Evolutionary conservation across 2,329 filamentous ascomycete species (phyloP).

Genomic region (Phialophora chinensis): DNA sequence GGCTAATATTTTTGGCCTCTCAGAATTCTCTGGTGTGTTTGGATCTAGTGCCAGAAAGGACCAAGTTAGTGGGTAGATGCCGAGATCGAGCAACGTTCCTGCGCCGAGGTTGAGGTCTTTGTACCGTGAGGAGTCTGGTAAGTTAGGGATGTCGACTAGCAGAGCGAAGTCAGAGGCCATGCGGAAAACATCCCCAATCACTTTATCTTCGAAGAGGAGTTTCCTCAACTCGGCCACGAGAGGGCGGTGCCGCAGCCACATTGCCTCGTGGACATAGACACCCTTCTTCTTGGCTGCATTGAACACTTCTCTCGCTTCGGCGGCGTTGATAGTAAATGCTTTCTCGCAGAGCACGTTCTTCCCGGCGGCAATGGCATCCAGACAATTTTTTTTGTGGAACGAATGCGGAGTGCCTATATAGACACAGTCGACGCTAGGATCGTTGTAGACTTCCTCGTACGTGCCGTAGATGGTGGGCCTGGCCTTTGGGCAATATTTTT

Average conservation of each 20-base stretch:
- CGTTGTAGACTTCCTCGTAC: slow-evolving; percentile 36
- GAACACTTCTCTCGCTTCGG: slow-evolving; percentile 74
- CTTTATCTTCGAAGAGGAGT: slow-evolving; percentile 56
- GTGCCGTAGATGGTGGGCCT: slow-evolving; percentile 27
- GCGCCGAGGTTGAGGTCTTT: slow-evolving; percentile 82
- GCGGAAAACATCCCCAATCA: slow-evolving; percentile 61
- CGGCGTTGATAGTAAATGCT: slow-evolving; percentile 81
- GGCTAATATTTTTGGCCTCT: slow-evolving; percentile 70
- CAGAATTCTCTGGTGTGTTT: slow-evolving; percentile 65
- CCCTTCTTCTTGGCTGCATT: slow-evolving; percentile 72
- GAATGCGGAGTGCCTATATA: slow-evolving; percentile 63
- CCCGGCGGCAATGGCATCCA: slow-evolving; percentile 67
- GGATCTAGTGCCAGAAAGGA: slow-evolving; percentile 86
- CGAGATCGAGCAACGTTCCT: slow-evolving; percentile 80
- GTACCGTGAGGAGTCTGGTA: slow-evolving; percentile 49
- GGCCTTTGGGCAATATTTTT: slow-evolving; percentile 40
- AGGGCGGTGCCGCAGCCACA: slow-evolving; percentile 85
- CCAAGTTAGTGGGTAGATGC: slow-evolving; percentile 89
- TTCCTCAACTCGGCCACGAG: slow-evolving; percentile 71
- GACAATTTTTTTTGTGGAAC: slow-evolving; percentile 89
- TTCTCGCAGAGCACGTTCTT: slow-evolving; percentile 70
- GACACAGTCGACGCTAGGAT: slow-evolving; percentile 42
- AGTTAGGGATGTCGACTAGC: slow-evolving; percentile 26
- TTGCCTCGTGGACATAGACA: slow-evolving; percentile 74
- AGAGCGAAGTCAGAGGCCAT: slow-evolving; percentile 59